phyloP scores from a whole-genome alignment of 768 basidiomycete genomes.

The Tylopilus subfusipes region DNA sequence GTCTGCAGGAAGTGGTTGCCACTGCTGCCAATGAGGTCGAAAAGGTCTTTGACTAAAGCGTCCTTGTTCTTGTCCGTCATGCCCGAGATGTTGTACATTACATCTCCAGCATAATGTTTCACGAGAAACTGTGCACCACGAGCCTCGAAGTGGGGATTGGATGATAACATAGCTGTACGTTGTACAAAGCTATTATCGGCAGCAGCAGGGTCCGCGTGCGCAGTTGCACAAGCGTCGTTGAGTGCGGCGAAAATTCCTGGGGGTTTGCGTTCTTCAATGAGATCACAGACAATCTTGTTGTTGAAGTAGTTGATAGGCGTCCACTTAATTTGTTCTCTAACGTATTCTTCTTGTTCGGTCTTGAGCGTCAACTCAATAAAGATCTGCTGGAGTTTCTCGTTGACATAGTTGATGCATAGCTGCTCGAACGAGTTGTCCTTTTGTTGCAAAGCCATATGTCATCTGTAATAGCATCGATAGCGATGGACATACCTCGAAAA shows the following conservation, averaged over 20 bases:
- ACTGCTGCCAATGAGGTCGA: slow-evolving; percentile 82
- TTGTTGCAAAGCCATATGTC: slow-evolving; percentile 22
- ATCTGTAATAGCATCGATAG: neutral
- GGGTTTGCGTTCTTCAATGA: slow-evolving; percentile 94
- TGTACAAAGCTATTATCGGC: slow-evolving; percentile 98
- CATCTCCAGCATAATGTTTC: slow-evolving; percentile 97
- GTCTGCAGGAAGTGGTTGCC: slow-evolving; percentile 82
- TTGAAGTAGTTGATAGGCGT: slow-evolving; percentile 99
- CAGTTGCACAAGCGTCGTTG: slow-evolving; percentile 98
- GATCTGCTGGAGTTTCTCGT: slow-evolving; percentile 99
- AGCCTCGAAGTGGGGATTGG: slow-evolving; percentile 91
- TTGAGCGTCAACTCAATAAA: slow-evolving; percentile 99
- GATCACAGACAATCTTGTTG: slow-evolving; percentile 96
- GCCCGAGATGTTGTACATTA: slow-evolving; percentile 94
- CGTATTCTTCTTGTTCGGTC: slow-evolving; percentile 99
- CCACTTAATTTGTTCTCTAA: slow-evolving; percentile 98
- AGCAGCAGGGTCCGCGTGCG: slow-evolving; percentile 93
- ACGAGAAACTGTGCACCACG: slow-evolving; percentile 94
- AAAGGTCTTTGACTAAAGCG: slow-evolving; percentile 86
- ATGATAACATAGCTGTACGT: slow-evolving; percentile 73
- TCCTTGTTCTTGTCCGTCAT: slow-evolving; percentile 99
- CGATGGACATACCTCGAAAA: slow-evolving; percentile 69
- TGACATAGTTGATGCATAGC: slow-evolving; percentile 99
- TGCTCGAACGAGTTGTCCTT: slow-evolving; percentile 96
- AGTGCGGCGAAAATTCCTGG: slow-evolving; percentile 97